These are phyloP conservation scores for Arthrobotrys sphaeroides DNA, from an alignment of 2,329 filamentous ascomycete species.

Conservation along the genomic window DNA sequence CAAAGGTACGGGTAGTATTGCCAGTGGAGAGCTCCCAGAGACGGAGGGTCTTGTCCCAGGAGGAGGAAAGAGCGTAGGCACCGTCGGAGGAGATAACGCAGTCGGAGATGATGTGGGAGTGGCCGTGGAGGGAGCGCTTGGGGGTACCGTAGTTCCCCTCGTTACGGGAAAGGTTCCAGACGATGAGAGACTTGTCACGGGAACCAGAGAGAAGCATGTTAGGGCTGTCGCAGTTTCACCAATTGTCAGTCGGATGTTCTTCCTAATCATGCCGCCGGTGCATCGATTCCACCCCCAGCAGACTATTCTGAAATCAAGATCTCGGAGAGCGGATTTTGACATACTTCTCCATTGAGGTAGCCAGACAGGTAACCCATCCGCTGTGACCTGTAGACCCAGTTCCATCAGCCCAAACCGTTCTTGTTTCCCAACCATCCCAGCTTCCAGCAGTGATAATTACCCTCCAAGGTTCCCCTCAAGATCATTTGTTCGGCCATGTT, in stretches of 20 bases:
- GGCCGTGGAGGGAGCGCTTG: slow-evolving; percentile 97
- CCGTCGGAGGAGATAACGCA: slow-evolving; percentile 72
- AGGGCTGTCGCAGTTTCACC: slow-evolving; percentile 67
- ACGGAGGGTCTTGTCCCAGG: slow-evolving; percentile 52
- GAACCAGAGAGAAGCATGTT: slow-evolving; percentile 99
- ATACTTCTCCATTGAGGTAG: slow-evolving; percentile 58
- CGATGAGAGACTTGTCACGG: slow-evolving; percentile 99
- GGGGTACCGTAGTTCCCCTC: slow-evolving; percentile 96
- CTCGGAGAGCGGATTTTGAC: slow-evolving; percentile 14
- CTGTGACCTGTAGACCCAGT: slow-evolving; percentile 56
- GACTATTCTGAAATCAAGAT: not conserved
- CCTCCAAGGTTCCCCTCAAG: slow-evolving; percentile 59
- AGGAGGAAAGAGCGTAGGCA: slow-evolving; percentile 60
- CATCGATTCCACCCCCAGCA: not conserved
- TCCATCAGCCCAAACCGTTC: slow-evolving; percentile 53
- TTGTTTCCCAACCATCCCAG: slow-evolving; percentile 17
- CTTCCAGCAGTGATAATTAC: slow-evolving; percentile 52
- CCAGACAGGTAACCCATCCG: slow-evolving; percentile 58
- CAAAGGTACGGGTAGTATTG: slow-evolving; percentile 76
- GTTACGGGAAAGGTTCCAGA: slow-evolving; percentile 99
- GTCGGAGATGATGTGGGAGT: slow-evolving; percentile 99
- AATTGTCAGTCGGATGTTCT: slow-evolving; percentile 60
- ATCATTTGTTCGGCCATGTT: slow-evolving; percentile 55
- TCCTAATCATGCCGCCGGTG: not conserved
- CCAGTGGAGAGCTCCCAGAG: slow-evolving; percentile 64